These are phyloP conservation scores for Acanthamoeba triangularis DNA, from an alignment of 208 protist genomes.

Conservation along the genomic window DNA sequence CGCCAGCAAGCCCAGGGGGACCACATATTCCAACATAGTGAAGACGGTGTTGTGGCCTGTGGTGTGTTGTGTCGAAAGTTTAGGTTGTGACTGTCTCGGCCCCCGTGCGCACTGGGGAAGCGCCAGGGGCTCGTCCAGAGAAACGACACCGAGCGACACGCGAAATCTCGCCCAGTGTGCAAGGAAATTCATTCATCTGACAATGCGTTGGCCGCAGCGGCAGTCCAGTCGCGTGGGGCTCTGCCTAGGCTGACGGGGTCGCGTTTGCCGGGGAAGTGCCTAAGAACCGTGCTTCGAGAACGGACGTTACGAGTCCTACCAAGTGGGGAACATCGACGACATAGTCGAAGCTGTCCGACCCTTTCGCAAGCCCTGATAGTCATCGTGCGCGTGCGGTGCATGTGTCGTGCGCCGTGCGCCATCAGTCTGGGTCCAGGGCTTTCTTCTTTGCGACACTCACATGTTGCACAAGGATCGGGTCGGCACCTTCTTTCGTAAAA, in stretches of 20 bases:
- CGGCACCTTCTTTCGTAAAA: neutral
- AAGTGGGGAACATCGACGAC: neutral
- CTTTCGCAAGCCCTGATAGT: neutral
- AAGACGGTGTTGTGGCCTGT: neutral
- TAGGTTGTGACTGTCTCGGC: neutral
- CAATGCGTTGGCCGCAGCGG: too few species aligned
- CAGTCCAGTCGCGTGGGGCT: too few species aligned
- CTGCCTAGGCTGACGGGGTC: too few species aligned
- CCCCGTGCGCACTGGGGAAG: too few species aligned
- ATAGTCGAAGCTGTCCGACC: neutral
- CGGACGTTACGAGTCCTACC: neutral
- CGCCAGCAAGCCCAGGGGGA: neutral
- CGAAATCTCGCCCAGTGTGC: too few species aligned
- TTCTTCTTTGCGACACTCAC: neutral
- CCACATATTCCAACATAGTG: neutral
- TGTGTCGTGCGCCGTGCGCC: neutral
- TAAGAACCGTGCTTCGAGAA: neutral
- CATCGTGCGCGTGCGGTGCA: neutral
- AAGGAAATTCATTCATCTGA: too few species aligned
- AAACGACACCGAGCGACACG: too few species aligned
- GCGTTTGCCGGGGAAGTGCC: neutral
- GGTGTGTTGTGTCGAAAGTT: neutral
- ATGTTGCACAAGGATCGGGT: neutral
- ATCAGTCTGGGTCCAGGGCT: neutral
- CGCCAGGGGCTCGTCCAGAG: too few species aligned